A percentile compares a stretch with the other conserved stretches of the same genome.
Evolutionary conservation across 2,329 filamentous ascomycete genomes (phyloP).

Genomic region (Remersonia thermophila): DNA sequence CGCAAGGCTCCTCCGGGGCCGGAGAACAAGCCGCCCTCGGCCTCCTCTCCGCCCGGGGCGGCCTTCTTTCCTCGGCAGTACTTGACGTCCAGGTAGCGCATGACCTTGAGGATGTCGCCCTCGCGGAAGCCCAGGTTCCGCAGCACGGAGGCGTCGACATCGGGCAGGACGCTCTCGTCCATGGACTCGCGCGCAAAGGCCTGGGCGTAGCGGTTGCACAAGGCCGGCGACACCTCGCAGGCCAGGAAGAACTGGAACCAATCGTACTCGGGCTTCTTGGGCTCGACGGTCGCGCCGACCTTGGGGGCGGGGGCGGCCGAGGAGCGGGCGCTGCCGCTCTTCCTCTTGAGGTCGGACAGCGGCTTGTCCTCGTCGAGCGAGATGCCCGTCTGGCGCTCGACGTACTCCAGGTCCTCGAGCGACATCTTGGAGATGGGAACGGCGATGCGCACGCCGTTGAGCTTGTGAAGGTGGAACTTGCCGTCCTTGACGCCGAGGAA

Average conservation of each 20-base stretch:
- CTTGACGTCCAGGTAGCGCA: constrained; percentile 74
- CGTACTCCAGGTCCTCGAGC: constrained; percentile 84
- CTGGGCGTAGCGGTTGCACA: constrained; percentile 88
- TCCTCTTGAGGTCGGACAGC: constrained; percentile 64
- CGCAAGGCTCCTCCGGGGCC: constrained; percentile 81
- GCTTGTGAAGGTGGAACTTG: constrained; percentile 95
- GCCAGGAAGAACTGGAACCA: constrained; percentile 98
- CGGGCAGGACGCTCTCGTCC: constrained; percentile 84
- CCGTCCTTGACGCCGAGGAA: constrained; percentile 90
- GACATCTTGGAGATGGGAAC: constrained; percentile 96
- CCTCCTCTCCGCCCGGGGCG: constrained; percentile 45
- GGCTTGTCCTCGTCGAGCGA: constrained; percentile 93
- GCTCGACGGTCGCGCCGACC: constrained; percentile 51
- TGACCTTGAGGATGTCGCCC: constrained; percentile 91
- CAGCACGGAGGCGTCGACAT: constrained; percentile 72
- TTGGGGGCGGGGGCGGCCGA: constrained; percentile 16
- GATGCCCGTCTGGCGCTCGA: constrained; percentile 75
- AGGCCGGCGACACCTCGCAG: constrained; percentile 80
- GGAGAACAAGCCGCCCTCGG: constrained; percentile 64
- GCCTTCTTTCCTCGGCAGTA: constrained; percentile 55
- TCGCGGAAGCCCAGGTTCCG: constrained; percentile 88
- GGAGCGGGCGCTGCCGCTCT: constrained; percentile 1
- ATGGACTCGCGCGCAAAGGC: constrained; percentile 86
- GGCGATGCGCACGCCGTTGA: constrained; percentile 96
- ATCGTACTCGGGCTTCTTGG: constrained; percentile 67